These are phyloP conservation scores for Yamadazyma friedrichii DNA, from an alignment of 1,139 yeast genomes.

Conservation along the genomic window DNA sequence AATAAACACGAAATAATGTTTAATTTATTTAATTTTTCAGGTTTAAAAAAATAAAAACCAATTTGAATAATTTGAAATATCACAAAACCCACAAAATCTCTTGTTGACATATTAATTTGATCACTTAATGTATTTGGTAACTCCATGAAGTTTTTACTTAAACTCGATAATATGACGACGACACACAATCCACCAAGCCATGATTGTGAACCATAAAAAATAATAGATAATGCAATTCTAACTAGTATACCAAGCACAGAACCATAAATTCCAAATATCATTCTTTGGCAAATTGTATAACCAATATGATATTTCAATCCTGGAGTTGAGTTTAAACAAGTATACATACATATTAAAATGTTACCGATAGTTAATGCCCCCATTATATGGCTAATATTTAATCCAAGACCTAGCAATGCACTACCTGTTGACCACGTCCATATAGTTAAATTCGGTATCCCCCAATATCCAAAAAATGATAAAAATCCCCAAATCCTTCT, in stretches of 20 bases:
- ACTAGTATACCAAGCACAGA: constrained; percentile 17
- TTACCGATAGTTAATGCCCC: constrained; percentile 21
- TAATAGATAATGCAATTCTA: constrained; percentile 18
- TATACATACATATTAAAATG: constrained; percentile 16
- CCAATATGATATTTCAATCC: constrained; percentile 22
- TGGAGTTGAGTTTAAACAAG: constrained; percentile 21
- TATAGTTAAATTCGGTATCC: constrained; percentile 21
- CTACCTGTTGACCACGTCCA: constrained; percentile 23
- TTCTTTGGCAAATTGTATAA: constrained; percentile 21
- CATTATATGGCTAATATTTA: constrained; percentile 19
- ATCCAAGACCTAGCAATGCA: constrained; percentile 18
- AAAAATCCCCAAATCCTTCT: constrained; percentile 23
- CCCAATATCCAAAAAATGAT: constrained; percentile 23
- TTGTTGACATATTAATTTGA: constrained; percentile 15
- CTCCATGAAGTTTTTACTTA: constrained; percentile 15
- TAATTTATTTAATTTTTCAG: constrained; percentile 18
- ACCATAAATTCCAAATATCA: constrained; percentile 22
- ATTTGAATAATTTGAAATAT: constrained; percentile 19
- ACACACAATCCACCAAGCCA: constrained; percentile 20
- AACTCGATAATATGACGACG: constrained; percentile 16
- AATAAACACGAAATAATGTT: constrained; percentile 16
- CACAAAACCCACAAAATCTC: constrained; percentile 21
- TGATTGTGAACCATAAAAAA: constrained; percentile 22
- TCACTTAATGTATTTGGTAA: constrained; percentile 17
- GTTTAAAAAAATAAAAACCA: constrained; percentile 16